Conservation (phyloP, 805 yeast genomes). For the Wickerhamomyces kurtzmanii region DNA sequence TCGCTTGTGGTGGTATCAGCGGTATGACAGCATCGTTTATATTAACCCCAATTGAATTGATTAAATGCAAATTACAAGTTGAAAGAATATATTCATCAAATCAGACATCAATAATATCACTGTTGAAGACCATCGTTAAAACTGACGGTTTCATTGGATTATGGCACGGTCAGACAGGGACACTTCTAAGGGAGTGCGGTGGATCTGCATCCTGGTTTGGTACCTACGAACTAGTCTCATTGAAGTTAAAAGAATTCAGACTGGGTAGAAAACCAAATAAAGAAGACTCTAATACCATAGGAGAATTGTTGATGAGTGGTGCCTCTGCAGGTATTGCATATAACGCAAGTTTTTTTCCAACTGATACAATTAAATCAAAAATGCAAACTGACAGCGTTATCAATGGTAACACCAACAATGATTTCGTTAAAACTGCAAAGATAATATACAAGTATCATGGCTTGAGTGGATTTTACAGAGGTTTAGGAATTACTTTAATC, state of each 20-base stretch:
- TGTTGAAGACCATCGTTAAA: conserved; percentile 30
- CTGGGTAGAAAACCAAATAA: conserved; percentile 15
- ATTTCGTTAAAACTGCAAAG: conserved; percentile 27
- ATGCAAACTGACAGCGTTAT: conserved; percentile 56
- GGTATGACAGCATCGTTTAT: conserved; percentile 79
- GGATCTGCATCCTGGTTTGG: conserved; percentile 96
- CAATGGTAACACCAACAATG: conserved; percentile 14
- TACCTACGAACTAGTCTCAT: conserved; percentile 54
- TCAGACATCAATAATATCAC: conserved; percentile 23
- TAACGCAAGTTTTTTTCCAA: conserved; percentile 75
- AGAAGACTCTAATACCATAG: conserved; percentile 23
- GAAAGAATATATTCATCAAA: conserved; percentile 22
- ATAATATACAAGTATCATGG: conserved; percentile 46
- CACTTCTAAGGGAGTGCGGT: conserved; percentile 72
- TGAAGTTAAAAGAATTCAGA: conserved; percentile 24
- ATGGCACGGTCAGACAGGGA: conserved; percentile 83
- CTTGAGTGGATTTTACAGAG: conserved; percentile 65
- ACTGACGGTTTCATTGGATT: conserved; percentile 60
- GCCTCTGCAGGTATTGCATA: conserved; percentile 81
- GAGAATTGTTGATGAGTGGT: conserved; percentile 65
- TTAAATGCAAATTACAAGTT: conserved; percentile 86
- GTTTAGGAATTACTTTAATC: conserved; percentile 70
- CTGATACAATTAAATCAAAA: conserved; percentile 82
- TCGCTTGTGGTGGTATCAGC: conserved; percentile 69
- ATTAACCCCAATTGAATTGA: conserved; percentile 84